phyloP scores from a whole-genome alignment of 176 grass and related monocot species.

The Raddia distichophylla region DNA sequence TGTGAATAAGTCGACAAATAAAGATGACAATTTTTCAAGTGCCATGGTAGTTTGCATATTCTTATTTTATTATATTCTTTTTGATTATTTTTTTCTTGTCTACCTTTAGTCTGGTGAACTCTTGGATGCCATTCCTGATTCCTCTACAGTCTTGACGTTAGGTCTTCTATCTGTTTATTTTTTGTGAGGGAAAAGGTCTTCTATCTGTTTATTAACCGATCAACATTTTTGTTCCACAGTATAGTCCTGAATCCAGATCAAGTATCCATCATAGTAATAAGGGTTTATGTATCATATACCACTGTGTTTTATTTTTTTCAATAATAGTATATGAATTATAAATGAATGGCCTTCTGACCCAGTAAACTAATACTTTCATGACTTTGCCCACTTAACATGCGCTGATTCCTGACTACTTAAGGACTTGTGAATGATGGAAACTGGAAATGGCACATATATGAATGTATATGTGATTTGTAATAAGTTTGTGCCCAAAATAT shows the following conservation, averaged over 20 bases:
- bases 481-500: neutral
- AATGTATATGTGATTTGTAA: neutral
- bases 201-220: slow-evolving; percentile 15
- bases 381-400: neutral
- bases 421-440: slow-evolving; percentile 16
- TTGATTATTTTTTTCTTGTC: neutral
- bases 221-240: slow-evolving; percentile 5
- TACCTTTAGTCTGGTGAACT: slow-evolving; percentile 2
- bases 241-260: neutral
- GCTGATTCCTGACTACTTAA: neutral
- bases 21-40: slow-evolving; percentile 39
- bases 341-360: neutral
- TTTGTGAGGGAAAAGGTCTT: too few species aligned
- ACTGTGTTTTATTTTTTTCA: neutral
- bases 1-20: slow-evolving; percentile 40
- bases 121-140: neutral
- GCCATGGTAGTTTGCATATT: slow-evolving; percentile 45
- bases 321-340: slow-evolving; percentile 5
- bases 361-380: neutral
- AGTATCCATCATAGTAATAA: neutral
- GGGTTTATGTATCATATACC: neutral
- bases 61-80: slow-evolving; percentile 1
- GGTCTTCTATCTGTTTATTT: slow-evolving; percentile 27
- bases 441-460: neutral
- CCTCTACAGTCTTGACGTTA: neutral